Percentiles rank a stretch among this genome's conserved stretches.
These are phyloP conservation scores for Ceratocystis diversiconidia DNA, from an alignment of 2,329 filamentous ascomycete genomes.

Conservation along the genomic window DNA sequence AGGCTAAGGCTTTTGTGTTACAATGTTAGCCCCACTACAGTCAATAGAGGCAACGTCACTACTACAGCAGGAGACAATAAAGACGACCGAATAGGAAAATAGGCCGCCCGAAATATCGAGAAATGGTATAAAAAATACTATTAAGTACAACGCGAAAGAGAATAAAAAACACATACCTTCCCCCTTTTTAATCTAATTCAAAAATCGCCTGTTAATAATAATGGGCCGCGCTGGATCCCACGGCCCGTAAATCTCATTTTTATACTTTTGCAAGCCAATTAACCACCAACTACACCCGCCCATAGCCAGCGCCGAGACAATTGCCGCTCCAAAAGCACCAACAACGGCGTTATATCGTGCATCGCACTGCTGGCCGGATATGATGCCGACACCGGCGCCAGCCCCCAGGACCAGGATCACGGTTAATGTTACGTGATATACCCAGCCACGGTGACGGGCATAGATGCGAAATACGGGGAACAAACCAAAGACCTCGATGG, in stretches of 20 bases:
- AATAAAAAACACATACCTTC: background rate
- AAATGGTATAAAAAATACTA: background rate
- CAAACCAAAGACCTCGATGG: conserved; percentile 90
- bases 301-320: conserved; percentile 65
- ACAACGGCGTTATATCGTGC: conserved; percentile 38
- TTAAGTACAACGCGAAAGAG: background rate
- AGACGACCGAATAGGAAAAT: background rate
- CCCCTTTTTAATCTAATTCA: conserved; percentile 26
- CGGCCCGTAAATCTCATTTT: conserved; percentile 94
- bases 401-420: conserved; percentile 63
- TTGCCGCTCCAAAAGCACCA: conserved; percentile 61
- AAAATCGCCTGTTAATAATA: conserved; percentile 53
- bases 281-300: conserved; percentile 96
- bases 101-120: background rate
- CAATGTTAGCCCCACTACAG: background rate
- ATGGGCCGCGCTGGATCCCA: conserved; percentile 93
- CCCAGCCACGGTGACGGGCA: conserved; percentile 67
- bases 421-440: conserved; percentile 65
- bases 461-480: conserved; percentile 96
- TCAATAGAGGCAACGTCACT: background rate
- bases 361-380: conserved; percentile 41
- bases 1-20: background rate
- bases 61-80: background rate
- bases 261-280: conserved; percentile 93
- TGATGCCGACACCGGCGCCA: conserved; percentile 59